phyloP scores from a whole-genome alignment of 768 basidiomycete species.

The Lentinula sp. region DNA sequence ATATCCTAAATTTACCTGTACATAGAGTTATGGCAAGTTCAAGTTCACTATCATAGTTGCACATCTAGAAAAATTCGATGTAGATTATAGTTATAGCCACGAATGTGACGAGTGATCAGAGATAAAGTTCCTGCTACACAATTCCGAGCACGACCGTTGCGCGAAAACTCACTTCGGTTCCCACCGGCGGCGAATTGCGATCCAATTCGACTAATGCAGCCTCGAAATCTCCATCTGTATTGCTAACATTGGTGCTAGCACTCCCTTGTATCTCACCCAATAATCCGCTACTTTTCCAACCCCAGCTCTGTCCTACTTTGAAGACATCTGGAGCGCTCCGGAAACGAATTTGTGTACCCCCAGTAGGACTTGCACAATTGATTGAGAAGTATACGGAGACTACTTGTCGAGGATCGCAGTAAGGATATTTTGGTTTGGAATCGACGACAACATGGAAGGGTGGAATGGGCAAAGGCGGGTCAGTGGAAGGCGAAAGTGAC shows the following conservation, averaged over 20 bases:
- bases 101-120: background rate
- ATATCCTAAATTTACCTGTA: background rate
- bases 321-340: conserved; percentile 84
- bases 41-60: too few relatives aligned
- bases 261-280: background rate
- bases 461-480: background rate
- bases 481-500: background rate
- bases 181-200: conserved; percentile 13
- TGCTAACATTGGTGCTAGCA: conserved; percentile 40
- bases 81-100: too few relatives aligned
- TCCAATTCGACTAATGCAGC: conserved; percentile 7
- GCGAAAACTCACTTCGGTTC: conserved; percentile 13
- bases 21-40: background rate
- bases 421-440: conserved; percentile 40
- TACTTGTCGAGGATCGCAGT: conserved; percentile 65
- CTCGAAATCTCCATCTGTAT: conserved; percentile 20
- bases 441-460: background rate
- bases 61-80: too few relatives aligned
- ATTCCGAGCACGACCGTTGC: conserved; percentile 10
- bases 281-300: conserved; percentile 73
- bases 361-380: conserved; percentile 74
- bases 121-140: background rate
- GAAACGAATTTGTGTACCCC: conserved; percentile 78
- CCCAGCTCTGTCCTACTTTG: conserved; percentile 85
- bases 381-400: conserved; percentile 82